Base-by-base conservation (phyloP, 495 filamentous ascomycete species). In the Letharia lupina region DNA sequence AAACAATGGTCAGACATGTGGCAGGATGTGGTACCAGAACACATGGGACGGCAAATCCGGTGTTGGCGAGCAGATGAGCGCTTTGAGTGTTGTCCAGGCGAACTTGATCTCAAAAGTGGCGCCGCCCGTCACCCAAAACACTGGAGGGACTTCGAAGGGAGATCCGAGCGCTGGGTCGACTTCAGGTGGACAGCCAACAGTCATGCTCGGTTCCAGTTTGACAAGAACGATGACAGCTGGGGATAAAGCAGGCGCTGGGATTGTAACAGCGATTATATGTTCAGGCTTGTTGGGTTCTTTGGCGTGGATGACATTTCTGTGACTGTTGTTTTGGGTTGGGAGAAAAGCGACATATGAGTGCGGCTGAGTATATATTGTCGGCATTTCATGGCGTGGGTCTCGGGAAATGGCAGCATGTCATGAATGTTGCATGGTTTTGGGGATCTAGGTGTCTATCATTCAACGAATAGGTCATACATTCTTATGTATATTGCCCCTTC, bases 91-190 rank as follows among this genome's bases (percentile, higher is more conserved):
- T 28, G 75, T 87, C 44, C 77, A 84, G 64, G 76, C 80, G n/a
- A 76, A 76, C 42, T 71, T 88, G 63, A 77, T 85, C 48, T 69
- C 74, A 11, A 70, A 73, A 16, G 71, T 72, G 10, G 67, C 76
- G 16, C 73, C 75, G 0, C 86, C 87, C 2, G 73, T 82, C 23
- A 90, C 87, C 1, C 73, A 78, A 2, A 71, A 77, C 0, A 83
- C 75, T 4, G 89, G 88, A 10, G 88, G 88, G n/a, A 89, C 83
- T 0, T 89, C 86, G 11, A 79, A 80, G 67, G 83, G 86, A 35
- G 77, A 91, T 67, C 79, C 83, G 0, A 76, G 74, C 31, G 88
- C 86, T 3, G 87, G 54, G 15, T 37, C 54, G 87, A 10, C 77
- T 76, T 41, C 71, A 54, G 20, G 72, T 71, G 11, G 65, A 67